phyloP scores from a whole-genome alignment of 2,329 filamentous ascomycete genomes.

The Cytospora mali region DNA sequence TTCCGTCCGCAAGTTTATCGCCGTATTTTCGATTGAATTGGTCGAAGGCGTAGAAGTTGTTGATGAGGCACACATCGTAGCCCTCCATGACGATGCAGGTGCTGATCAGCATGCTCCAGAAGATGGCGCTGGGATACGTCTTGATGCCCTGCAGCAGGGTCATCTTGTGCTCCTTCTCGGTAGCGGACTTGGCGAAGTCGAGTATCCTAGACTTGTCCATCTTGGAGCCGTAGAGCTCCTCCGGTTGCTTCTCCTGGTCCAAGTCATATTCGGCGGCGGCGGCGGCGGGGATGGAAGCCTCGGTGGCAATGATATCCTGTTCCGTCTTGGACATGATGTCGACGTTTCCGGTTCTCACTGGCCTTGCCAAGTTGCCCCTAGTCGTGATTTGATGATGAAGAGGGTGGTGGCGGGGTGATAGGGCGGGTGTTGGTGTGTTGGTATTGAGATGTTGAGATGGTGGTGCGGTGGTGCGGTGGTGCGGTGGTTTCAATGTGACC shows the following conservation, averaged over 20 bases:
- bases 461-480: constrained; percentile 6
- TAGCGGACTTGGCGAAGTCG: constrained; percentile 51
- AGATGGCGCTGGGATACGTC: constrained; percentile 84
- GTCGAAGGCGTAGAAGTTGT: constrained; percentile 64
- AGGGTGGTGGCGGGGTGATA: background rate
- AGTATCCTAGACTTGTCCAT: constrained; percentile 40
- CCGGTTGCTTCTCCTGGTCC: constrained; percentile 17
- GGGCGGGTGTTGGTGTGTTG: background rate
- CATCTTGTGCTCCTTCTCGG: constrained; percentile 69
- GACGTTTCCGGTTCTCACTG: background rate
- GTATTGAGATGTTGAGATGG: constrained; percentile 31
- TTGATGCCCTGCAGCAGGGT: constrained; percentile 74
- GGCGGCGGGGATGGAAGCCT: constrained; percentile 15
- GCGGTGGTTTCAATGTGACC: background rate
- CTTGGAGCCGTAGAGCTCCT: constrained; percentile 31
- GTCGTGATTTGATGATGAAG: background rate
- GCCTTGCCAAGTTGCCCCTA: background rate
- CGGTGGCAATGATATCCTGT: constrained; percentile 15
- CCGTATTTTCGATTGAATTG: constrained; percentile 37
- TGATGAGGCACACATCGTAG: constrained; percentile 79
- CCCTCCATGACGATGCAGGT: constrained; percentile 92
- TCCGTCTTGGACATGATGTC: constrained; percentile 28
- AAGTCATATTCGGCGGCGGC: constrained; percentile 27
- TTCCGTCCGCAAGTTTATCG: constrained; percentile 31
- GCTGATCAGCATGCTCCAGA: constrained; percentile 84